A percentile compares a stretch with the other conserved stretches of the same genome.
These are phyloP conservation scores for Colletotrichum godetiae DNA, from an alignment of 2,329 filamentous ascomycete species.

Conservation along the genomic window DNA sequence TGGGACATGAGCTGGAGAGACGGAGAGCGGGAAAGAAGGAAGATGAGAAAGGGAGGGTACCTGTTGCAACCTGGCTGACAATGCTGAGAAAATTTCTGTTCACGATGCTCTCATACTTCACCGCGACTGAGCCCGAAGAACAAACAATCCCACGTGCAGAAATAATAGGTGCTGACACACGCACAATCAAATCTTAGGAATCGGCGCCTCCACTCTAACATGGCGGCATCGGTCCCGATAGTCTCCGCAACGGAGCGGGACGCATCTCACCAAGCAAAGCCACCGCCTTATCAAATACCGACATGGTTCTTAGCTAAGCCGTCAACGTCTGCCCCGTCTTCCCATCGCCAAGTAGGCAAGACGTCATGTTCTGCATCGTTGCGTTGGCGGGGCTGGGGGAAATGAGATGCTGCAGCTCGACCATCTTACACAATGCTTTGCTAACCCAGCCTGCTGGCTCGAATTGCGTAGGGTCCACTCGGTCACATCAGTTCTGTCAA, in stretches of 20 bases:
- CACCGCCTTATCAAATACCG: conserved; percentile 17
- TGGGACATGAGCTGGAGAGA: no score
- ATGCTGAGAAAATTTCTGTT: no score
- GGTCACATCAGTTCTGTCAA: background rate
- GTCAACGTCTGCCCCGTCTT: background rate
- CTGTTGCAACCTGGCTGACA: no score
- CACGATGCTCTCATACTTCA: background rate
- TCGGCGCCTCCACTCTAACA: background rate
- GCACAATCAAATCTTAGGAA: conserved; percentile 5
- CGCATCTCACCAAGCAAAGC: conserved; percentile 19
- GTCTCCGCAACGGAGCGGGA: conserved; percentile 27
- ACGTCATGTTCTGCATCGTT: background rate
- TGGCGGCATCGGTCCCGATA: background rate
- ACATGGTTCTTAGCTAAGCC: conserved; percentile 31
- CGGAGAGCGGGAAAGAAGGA: no score
- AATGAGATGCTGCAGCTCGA: background rate
- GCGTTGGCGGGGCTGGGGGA: background rate
- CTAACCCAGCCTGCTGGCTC: no score
- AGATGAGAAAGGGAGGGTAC: no score
- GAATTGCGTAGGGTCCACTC: background rate
- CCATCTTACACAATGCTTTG: background rate
- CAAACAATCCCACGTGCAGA: no score
- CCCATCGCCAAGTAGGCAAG: background rate
- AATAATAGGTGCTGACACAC: conserved; percentile 26
- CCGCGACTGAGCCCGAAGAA: background rate